Evolutionary conservation across 2,329 filamentous ascomycete species (phyloP).

Genomic region (Zopfia rhizophila): DNA sequence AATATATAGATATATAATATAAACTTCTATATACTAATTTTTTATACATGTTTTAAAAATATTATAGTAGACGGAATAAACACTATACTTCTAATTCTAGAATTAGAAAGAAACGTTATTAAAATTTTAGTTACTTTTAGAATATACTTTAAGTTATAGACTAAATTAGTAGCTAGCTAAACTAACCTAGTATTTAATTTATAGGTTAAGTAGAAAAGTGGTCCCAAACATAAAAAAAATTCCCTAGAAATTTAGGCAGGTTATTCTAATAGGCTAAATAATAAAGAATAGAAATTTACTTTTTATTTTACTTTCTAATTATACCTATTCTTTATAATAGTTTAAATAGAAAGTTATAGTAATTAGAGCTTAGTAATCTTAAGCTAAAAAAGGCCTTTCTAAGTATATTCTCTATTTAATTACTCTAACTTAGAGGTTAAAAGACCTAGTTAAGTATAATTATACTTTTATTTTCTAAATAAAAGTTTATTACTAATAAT

Average conservation of each 20-base stretch:
- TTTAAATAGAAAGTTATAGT: not conserved
- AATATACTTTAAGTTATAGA: not conserved
- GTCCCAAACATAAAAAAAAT: too few species aligned
- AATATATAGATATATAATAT: conserved; percentile 19
- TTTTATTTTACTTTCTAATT: conserved; percentile 1
- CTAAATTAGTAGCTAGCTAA: conserved; percentile 4
- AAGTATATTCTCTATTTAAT: too few species aligned
- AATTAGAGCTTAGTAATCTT: too few species aligned
- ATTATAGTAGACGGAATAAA: conserved; percentile 15
- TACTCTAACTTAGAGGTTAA: too few species aligned
- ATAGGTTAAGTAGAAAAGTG: not conserved
- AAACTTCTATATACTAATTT: conserved; percentile 18
- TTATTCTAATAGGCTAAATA: conserved; percentile 2
- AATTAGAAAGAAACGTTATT: conserved; percentile 2
- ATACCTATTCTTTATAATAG: not conserved
- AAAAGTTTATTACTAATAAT: too few species aligned
- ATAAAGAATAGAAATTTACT: conserved; percentile 5
- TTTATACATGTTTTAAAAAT: conserved; percentile 14
- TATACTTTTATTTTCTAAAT: too few species aligned
- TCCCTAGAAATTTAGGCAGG: too few species aligned
- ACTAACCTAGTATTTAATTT: conserved; percentile 4
- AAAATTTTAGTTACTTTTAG: not conserved
- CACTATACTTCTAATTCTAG: too few species aligned
- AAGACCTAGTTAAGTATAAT: too few species aligned
- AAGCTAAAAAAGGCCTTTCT: too few species aligned